Conservation (phyloP, 2,329 filamentous ascomycete species). For the Thermothelomyces thermophilus region DNA sequence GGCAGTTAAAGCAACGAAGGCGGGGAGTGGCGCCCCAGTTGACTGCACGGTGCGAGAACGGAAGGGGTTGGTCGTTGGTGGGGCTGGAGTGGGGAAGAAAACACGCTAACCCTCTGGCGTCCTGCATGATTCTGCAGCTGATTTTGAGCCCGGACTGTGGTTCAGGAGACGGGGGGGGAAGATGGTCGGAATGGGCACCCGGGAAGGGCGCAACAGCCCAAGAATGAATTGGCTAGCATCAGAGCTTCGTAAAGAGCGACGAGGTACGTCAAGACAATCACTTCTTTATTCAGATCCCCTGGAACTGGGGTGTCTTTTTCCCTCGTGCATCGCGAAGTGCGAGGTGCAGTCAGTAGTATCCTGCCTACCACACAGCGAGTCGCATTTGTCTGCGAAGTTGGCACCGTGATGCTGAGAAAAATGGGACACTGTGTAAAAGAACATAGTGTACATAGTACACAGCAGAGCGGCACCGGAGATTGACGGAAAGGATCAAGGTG, state of each 20-base stretch:
- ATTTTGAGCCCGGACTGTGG: neutral
- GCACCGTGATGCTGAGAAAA: constrained; percentile 3
- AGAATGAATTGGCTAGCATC: too few relatives aligned
- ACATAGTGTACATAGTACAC: too few relatives aligned
- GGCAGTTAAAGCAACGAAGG: constrained; percentile 35
- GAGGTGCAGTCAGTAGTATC: too few relatives aligned
- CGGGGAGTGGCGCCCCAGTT: constrained; percentile 26
- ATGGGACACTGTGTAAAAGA: constrained; percentile 4
- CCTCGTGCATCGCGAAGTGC: too few relatives aligned
- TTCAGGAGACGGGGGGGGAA: neutral
- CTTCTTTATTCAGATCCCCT: too few relatives aligned
- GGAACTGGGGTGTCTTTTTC: too few relatives aligned
- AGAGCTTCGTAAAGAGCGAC: too few relatives aligned
- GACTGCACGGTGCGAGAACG: constrained; percentile 19
- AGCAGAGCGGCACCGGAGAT: constrained; percentile 16
- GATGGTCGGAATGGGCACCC: neutral
- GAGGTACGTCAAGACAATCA: too few relatives aligned
- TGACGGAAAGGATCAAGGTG: constrained; percentile 13
- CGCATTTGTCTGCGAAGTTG: neutral
- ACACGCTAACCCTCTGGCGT: constrained; percentile 10
- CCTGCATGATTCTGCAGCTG: constrained; percentile 25
- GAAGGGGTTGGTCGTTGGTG: constrained; percentile 22
- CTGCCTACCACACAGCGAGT: too few relatives aligned
- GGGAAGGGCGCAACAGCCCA: too few relatives aligned
- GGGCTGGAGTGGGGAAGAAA: constrained; percentile 26